Base-by-base conservation (phyloP, 306 rosid species). In the Luffa acutangula region DNA sequence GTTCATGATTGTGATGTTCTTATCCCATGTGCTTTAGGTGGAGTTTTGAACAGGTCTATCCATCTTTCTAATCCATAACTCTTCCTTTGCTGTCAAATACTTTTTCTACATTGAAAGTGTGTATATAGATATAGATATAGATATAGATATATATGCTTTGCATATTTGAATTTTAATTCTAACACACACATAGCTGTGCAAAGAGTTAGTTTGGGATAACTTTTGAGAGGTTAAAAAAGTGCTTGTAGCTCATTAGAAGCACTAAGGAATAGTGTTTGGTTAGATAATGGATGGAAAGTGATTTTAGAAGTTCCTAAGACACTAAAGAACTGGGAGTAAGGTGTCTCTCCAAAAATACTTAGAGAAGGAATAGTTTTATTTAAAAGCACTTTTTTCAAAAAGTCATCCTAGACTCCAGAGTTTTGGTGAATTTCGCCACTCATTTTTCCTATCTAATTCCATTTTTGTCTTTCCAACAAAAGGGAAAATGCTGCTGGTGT, bases 21-120 rank as follows among this genome's bases (percentile, higher is more conserved):
- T 49, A 82, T 89, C 79, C 92, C 92, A 46, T 86, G 87, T 78
- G 92, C 92, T 80, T 41, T 89, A 43, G 92, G 92, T 64, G 92
- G 92, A 83, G 92, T 89, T 81, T 81, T 89, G 71, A 89, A 89
- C 86, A 89, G 85, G 92, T 89, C 33, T 41, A 33, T 25, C 73
- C 81, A 45, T 71, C 62, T 53, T 46, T 72, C 41, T 36, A 62
- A 39, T 20, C 54, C 10, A 39, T 43, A 45, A 34, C 58, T 54
- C 21, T 72, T 57, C 33, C 2, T 52, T 7, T 5, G 6, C 7
- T 42, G 46, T 37, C 41, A 63, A 21, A 46, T 25, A 25, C 31
- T 25, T 25, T 25, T 25, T 25, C 0, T 25, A 25, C 31, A 25
- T 25, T 25, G 31, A 25, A 25, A 25, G 31, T 25, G 1, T 25